Conservation (phyloP, 2,329 filamentous ascomycete species). For the Pseudopyrenochaeta lycopersici region DNA sequence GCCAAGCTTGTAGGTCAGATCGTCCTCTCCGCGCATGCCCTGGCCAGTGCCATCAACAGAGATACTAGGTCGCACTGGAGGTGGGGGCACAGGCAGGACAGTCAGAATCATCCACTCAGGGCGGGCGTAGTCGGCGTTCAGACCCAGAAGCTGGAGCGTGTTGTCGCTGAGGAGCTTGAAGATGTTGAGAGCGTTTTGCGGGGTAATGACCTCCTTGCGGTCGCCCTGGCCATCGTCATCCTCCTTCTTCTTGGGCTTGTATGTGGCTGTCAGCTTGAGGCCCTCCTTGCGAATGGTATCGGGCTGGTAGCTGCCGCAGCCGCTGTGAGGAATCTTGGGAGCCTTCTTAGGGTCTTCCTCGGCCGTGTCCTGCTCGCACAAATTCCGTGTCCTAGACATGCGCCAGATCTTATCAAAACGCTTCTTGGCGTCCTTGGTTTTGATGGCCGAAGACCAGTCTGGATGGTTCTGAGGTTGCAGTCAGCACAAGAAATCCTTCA, state of each 20-base stretch:
- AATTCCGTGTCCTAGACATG: constrained; percentile 86
- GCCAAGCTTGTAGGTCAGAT: constrained; percentile 98
- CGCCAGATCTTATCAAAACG: constrained; percentile 94
- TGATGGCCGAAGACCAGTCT: constrained; percentile 82
- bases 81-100: constrained; percentile 92
- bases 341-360: constrained; percentile 67
- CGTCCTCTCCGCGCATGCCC: constrained; percentile 94
- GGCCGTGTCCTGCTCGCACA: constrained; percentile 80
- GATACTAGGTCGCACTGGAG: constrained; percentile 94
- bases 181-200: constrained; percentile 84
- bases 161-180: constrained; percentile 84
- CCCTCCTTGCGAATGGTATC: constrained; percentile 82
- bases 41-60: constrained; percentile 94
- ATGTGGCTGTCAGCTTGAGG: constrained; percentile 80
- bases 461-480: constrained; percentile 69
- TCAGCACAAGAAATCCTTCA: constrained; percentile 65
- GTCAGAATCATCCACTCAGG: constrained; percentile 99
- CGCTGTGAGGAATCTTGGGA: constrained; percentile 71
- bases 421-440: constrained; percentile 88
- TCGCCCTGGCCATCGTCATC: constrained; percentile 72
- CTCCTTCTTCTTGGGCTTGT: constrained; percentile 76
- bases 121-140: constrained; percentile 93
- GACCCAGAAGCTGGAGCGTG: constrained; percentile 84
- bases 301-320: constrained; percentile 91
- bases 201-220: constrained; percentile 83